Conservation (phyloP, 2,329 filamentous ascomycete genomes). For the Didymella glomerata region DNA sequence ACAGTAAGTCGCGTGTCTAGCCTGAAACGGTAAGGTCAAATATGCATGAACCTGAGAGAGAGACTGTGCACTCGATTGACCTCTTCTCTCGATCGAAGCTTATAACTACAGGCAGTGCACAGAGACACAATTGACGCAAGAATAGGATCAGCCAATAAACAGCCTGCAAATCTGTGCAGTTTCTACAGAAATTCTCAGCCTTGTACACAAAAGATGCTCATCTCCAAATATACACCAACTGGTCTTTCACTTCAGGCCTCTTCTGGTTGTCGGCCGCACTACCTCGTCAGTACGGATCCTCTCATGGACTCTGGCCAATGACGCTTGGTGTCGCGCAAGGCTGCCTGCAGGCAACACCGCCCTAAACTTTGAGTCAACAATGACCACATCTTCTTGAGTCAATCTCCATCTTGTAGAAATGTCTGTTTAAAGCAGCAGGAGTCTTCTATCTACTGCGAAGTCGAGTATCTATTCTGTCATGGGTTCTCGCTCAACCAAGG, state of each 20-base stretch:
- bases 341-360: slow-evolving; percentile 43
- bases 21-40: background rate
- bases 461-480: slow-evolving; percentile 25
- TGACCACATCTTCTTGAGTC: slow-evolving; percentile 28
- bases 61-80: background rate
- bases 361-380: slow-evolving; percentile 34
- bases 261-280: background rate
- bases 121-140: too few relatives aligned
- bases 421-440: slow-evolving; percentile 10
- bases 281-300: slow-evolving; percentile 9
- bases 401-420: slow-evolving; percentile 13
- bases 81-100: background rate
- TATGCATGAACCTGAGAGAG: background rate
- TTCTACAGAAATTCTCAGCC: background rate
- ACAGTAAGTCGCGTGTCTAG: background rate
- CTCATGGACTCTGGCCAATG: slow-evolving; percentile 29
- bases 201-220: background rate
- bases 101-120: background rate
- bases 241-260: background rate
- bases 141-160: background rate
- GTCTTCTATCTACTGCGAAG: background rate
- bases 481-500: slow-evolving; percentile 41
- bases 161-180: background rate
- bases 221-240: background rate
- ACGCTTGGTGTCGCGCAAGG: slow-evolving; percentile 25